Evolutionary conservation across 169 alveolate species (phyloP).

Genomic region (Theileria orientalis): DNA sequence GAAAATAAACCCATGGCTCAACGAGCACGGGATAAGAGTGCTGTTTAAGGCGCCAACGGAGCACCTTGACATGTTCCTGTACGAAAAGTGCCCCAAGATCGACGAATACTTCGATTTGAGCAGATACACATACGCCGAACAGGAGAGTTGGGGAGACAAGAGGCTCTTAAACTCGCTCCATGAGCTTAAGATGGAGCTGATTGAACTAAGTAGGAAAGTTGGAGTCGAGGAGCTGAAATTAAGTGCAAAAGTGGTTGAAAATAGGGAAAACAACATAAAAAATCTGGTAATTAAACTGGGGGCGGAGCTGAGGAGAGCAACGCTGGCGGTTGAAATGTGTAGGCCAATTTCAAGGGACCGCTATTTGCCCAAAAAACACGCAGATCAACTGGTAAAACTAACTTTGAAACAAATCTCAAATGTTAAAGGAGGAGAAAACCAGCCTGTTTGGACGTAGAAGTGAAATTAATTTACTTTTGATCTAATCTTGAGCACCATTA

Average conservation of each 20-base stretch:
- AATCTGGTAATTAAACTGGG: not conserved
- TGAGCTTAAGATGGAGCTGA: conserved; percentile 24
- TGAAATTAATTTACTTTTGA: not conserved
- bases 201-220: not conserved
- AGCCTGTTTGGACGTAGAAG: not conserved
- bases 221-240: conserved; percentile 5
- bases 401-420: conserved; percentile 17
- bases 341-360: conserved; percentile 33
- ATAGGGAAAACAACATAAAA: not conserved
- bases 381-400: conserved; percentile 17
- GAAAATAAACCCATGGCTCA: conserved; percentile 32
- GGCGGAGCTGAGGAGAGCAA: conserved; percentile 1
- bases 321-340: conserved; percentile 34
- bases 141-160: not conserved
- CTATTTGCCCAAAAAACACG: conserved; percentile 35
- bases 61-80: conserved; percentile 28
- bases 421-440: too few species aligned
- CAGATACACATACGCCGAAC: not conserved
- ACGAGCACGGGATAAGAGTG: conserved; percentile 8
- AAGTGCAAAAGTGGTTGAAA: not conserved
- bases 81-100: not conserved
- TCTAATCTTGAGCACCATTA: not conserved
- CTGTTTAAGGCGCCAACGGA: conserved; percentile 46
- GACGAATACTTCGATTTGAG: conserved; percentile 2
- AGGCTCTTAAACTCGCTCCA: conserved; percentile 1